Evolutionary conservation across 192 early-diverging fungal species (phyloP).

Genomic region (Coemansia sp.): DNA sequence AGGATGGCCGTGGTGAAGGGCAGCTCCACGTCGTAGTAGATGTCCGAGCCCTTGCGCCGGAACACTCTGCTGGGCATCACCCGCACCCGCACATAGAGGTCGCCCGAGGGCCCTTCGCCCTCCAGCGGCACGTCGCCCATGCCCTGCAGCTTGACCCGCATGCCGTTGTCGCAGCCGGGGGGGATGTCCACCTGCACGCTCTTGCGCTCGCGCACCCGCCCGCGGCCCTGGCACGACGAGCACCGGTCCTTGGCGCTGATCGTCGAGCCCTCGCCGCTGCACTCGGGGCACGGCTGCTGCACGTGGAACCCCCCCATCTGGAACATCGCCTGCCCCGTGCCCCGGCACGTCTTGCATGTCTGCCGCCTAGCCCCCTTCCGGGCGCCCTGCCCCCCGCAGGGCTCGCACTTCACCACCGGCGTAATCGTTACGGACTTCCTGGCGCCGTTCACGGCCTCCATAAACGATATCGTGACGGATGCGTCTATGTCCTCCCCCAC

Average conservation of each 20-base stretch:
- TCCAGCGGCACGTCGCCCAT: conserved; percentile 80
- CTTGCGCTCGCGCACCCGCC: conserved; percentile 72
- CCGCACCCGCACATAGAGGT: conserved; percentile 79
- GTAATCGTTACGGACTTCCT: conserved; percentile 65
- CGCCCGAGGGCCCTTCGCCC: conserved; percentile 72
- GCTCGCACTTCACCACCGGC: conserved; percentile 67
- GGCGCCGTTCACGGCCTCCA: conserved; percentile 86
- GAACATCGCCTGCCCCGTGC: conserved; percentile 81
- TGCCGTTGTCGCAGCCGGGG: conserved; percentile 79
- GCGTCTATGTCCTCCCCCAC: conserved; percentile 68
- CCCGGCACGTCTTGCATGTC: conserved; percentile 73
- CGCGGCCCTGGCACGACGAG: conserved; percentile 73
- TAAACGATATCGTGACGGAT: conserved; percentile 71
- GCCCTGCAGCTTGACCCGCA: conserved; percentile 70
- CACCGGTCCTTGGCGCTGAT: conserved; percentile 71
- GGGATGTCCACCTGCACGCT: conserved; percentile 77
- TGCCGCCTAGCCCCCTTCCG: conserved; percentile 71
- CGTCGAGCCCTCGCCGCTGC: conserved; percentile 76
- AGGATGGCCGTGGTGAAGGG: conserved; percentile 86
- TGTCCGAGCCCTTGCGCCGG: conserved; percentile 76
- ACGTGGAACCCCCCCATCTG: conserved; percentile 88
- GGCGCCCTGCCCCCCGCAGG: conserved; percentile 78
- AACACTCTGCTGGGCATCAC: conserved; percentile 74
- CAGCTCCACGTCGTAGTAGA: conserved; percentile 70
- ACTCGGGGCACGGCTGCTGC: conserved; percentile 76